Base-by-base conservation (phyloP, 805 yeast species). In the Suhomyces faveliae region DNA sequence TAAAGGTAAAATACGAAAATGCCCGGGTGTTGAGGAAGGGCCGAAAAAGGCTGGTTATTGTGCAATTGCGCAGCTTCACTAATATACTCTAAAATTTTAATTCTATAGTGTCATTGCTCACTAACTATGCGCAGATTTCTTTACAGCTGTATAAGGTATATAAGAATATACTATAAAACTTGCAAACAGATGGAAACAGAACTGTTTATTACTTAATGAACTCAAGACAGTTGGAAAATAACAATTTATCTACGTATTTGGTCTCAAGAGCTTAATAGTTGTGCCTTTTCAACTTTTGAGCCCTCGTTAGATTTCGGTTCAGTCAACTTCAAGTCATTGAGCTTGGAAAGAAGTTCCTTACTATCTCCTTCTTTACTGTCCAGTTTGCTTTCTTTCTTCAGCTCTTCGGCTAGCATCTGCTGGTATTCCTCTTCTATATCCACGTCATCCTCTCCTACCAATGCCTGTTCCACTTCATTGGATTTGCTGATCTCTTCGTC, bases 341-440 rank as follows among this genome's bases (percentile, higher is more conserved):
- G 37, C 21, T 33, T 33, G 1, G 37, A 17, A 3, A 33, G 21
- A 33, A 33, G 41, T 40, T 12, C n/a, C 8, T 35, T 17, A 9
- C 15, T 24, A 6, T 29, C 30, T 39, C 21, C 35, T 21, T 17
- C 24, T 21, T 25, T 30, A n/a, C n/a, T n/a, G n/a, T n/a, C n/a
- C n/a, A n/a, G n/a, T 35, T 41, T 40, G 19, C 22, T 46, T 40
- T 29, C 41, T 45, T 40, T 20, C 35, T 35, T 46, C 11, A 13
- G 13, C 13, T 7, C 51, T 48, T 63, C 63, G 35, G 44, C 46
- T 13, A 58, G 56, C 43, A 67, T 49, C 29, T 50, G 35, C 20
- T 58, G 58, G 17, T 61, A 56, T 51, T 71, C 74, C 12, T 59
- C 58, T 13, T 67, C 73, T 5, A 70, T 40, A 4, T 64, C 71